Base-by-base conservation (phyloP, 1,139 yeast species). In the Arxiozyma slooffiae region DNA sequence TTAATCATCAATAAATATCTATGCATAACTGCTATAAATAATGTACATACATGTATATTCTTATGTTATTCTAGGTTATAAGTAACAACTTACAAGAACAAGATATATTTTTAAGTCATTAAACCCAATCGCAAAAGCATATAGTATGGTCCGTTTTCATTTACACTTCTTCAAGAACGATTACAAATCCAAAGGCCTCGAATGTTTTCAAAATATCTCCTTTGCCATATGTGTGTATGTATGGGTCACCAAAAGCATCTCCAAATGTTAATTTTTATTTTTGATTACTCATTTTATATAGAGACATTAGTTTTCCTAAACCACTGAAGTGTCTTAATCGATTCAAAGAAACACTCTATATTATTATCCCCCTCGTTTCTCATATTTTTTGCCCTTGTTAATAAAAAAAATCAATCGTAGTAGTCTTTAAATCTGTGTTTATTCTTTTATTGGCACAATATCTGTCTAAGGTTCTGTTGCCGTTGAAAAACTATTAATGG, bases 141-240 rank as follows among this genome's bases (percentile, higher is more conserved):
- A 58, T 75, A 72, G 8, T 66, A 67, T 40, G 61, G 61, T 11
- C 61, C 61, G 7, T 50, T 36, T 42, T 64, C 60, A 17, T 59
- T 62, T 1, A 57, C 49, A 39, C 58, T 62, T 11, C 71, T 72
- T 43, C 55, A 56, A 7, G 70, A 66, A 52, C 70, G 67, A 0
- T 71, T 56, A 60, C 87, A 81, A 41, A 79, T 73, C 86, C 85
- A 81, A 57, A 80, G 81, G 75, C 76, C 53, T 67, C 73, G 0
- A 80, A 74, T 0, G 82, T 77, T 57, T 76, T 72, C 48, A 80
- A 57, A 16, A 73, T 67, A 47, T 83, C 76, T 3, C 70, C 67
- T 47, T 74, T 72, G 3, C 72, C 70, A 59, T 81, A 86, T 18
- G 69, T 65, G 60, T 86, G 81, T 4, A 53, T 36, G 0, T 85